Evolutionary conservation across 208 protist genomes (phyloP), one percentile per base, ranked within the genome.

Genomic region (Crithidia bombi): DNA sequence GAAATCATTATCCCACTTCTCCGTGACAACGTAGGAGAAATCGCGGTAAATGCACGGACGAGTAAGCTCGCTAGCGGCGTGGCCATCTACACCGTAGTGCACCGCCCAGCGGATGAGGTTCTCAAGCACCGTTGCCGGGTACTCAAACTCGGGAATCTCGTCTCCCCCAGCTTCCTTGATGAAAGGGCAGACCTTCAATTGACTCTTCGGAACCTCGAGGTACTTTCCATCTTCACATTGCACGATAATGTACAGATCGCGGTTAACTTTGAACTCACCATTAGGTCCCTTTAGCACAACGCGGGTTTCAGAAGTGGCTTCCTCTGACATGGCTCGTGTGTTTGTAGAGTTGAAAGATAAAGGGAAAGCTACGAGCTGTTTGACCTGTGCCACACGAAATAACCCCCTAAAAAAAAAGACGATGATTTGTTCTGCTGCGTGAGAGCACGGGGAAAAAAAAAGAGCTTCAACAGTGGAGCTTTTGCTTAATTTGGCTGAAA

Each of bases 11-110:
- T 95, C 90, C 87, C 87, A 95, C 59, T 83, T 67, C 43, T 81
- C 71, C 30, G 78, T 93, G 30, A 82, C 65, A 23, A 90, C 81
- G 46, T 83, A 82, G 9, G 67, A 73, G 54, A 93, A 83, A 49
- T 91, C 89, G 46, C 78, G 75, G 73, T 93, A 93, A 63, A 88
- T 77, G 73, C 85, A 91, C 28, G 90, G 90, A 7, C 74, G 73
- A 10, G 65, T 58, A 26, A 92, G 64, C 36, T 69, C 54, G 56
- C 83, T 93, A 57, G 76, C 75, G 15, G 83, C 70, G 23, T 77
- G 50, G 43, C 85, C 87, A 5, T 82, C 63, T 28, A 86, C 76
- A 6, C 83, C 85, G 67, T 90, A 91, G 15, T 91, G 69, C 28
- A 50, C 65, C 15, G 79, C 65, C 90, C 90, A 95, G 25, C 52